Evolutionary conservation across 441 rosid genomes (phyloP).

Genomic region (Lagerstroemia fauriei): DNA sequence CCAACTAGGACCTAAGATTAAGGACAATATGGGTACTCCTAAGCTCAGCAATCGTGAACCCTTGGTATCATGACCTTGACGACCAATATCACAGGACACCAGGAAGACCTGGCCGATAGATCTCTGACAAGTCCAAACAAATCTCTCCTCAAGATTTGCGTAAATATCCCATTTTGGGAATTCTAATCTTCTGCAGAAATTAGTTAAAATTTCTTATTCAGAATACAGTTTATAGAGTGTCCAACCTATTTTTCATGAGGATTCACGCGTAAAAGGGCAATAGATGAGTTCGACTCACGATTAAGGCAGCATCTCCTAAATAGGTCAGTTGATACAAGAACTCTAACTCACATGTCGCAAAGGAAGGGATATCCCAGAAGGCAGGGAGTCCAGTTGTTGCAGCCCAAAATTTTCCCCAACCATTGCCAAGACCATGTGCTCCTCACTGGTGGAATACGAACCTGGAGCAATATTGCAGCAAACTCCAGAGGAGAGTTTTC

Average conservation of each 20-base stretch:
- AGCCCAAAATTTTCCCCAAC: slow-evolving; percentile 95
- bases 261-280: not conserved
- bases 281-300: not conserved
- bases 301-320: not conserved
- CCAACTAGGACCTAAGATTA: not conserved
- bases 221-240: not conserved
- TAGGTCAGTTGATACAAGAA: not conserved
- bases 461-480: slow-evolving; percentile 73
- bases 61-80: not conserved
- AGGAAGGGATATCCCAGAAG: slow-evolving; percentile 92
- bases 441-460: slow-evolving; percentile 72
- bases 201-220: not conserved
- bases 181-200: not conserved
- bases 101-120: not conserved
- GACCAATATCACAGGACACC: not conserved
- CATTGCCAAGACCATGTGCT: slow-evolving; percentile 88
- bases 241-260: not conserved
- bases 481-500: slow-evolving; percentile 74
- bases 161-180: not conserved
- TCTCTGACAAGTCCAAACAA: not conserved
- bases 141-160: not conserved
- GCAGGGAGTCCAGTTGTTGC: slow-evolving; percentile 80
- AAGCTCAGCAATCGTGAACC: not conserved
- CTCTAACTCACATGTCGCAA: slow-evolving; percentile 82
- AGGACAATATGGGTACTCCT: not conserved